A percentile compares a stretch with the other conserved stretches of the same genome.
Evolutionary conservation across 257 asterid species (phyloP).

Genomic region (Petrea volubilis): DNA sequence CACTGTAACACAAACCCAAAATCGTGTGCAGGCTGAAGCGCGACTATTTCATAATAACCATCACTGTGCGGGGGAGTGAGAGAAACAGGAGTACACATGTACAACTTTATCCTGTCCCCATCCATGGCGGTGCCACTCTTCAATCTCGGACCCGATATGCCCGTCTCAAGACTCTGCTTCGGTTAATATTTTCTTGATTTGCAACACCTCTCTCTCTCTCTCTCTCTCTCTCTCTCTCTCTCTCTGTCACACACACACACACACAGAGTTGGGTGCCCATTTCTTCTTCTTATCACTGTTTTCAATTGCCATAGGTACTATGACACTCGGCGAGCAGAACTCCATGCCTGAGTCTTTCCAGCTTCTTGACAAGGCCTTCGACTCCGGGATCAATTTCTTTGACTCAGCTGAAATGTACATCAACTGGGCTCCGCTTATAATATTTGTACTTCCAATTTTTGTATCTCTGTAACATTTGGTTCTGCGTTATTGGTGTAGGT

Average conservation of each 20-base stretch:
- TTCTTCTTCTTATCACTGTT: neutral
- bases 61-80: neutral
- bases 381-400: conserved; percentile 79
- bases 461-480: neutral
- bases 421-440: neutral
- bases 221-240: neutral
- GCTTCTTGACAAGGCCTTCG: conserved; percentile 76
- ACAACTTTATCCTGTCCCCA: neutral
- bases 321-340: conserved; percentile 90
- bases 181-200: conserved; percentile 33
- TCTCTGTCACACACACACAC: neutral
- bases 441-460: neutral
- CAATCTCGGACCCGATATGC: conserved; percentile 64
- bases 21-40: neutral
- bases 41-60: neutral
- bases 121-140: conserved; percentile 72
- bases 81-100: neutral
- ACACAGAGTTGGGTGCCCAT: conserved; percentile 5
- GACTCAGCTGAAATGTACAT: conserved; percentile 85
- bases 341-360: conserved; percentile 56
- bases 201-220: neutral
- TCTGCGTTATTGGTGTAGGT: conserved; percentile 44
- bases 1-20: no score
- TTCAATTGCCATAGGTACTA: conserved; percentile 50
- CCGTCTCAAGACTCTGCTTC: conserved; percentile 74